Conservation (phyloP, 352 stramenopile genomes). For the Pilasporangium apinafurcum region DNA sequence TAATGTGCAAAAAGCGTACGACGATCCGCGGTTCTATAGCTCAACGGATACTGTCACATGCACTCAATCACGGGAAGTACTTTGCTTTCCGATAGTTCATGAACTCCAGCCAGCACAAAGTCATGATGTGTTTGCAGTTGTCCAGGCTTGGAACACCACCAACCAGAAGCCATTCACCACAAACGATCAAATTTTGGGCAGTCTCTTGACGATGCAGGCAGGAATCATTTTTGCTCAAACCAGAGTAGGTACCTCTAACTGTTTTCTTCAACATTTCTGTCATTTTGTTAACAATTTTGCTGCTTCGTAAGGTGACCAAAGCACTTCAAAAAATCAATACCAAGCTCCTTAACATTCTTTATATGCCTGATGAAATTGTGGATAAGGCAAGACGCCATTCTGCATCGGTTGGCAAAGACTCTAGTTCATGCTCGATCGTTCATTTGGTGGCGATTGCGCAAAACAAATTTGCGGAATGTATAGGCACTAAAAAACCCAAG, state of each 20-base stretch:
- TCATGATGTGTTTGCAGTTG: conserved; percentile 45
- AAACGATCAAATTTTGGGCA: conserved; percentile 72
- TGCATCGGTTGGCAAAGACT: background rate
- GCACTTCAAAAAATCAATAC: conserved; percentile 53
- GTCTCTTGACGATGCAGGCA: conserved; percentile 49
- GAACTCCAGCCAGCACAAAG: conserved; percentile 29
- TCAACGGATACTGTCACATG: conserved; percentile 63
- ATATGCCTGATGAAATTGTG: conserved; percentile 38
- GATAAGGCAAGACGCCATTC: background rate
- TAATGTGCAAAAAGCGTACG: conserved; percentile 59
- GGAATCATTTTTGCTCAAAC: conserved; percentile 52
- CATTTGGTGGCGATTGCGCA: conserved; percentile 49
- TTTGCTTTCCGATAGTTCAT: conserved; percentile 61
- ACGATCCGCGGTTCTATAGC: conserved; percentile 73
- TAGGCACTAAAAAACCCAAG: conserved; percentile 58
- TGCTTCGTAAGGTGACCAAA: conserved; percentile 15
- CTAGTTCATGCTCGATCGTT: conserved; percentile 10
- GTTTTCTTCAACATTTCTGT: background rate
- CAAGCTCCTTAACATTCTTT: conserved; percentile 46
- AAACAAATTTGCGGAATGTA: conserved; percentile 43
- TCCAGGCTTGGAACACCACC: conserved; percentile 68
- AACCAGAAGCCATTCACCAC: conserved; percentile 62
- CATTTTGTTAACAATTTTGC: background rate
- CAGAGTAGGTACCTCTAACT: too few species aligned
- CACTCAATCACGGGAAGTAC: conserved; percentile 45